These are phyloP conservation scores for Eucalyptus pumila DNA, from an alignment of 345 rosid genomes.

Conservation along the genomic window DNA sequence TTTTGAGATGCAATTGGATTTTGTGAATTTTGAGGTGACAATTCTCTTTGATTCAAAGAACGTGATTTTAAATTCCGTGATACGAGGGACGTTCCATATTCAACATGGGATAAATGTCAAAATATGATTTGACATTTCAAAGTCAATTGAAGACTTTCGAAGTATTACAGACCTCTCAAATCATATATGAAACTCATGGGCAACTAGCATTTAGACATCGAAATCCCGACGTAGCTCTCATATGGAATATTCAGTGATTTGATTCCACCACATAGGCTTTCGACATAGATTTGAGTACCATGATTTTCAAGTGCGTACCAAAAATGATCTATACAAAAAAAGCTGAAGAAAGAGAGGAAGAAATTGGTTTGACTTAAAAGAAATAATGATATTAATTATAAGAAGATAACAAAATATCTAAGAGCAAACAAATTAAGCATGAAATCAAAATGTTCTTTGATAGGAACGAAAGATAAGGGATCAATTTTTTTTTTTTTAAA, in stretches of 20 bases:
- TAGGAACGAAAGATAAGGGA: neutral
- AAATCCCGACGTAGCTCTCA: rapidly evolving
- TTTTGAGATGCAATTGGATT: no score
- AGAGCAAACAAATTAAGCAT: neutral
- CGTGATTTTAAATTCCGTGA: no score
- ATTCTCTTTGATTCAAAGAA: no score
- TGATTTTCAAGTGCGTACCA: rapidly evolving
- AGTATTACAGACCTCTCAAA: no score
- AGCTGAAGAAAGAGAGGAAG: neutral
- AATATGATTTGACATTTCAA: neutral
- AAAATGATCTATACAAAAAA: neutral
- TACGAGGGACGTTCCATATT: neutral
- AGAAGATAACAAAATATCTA: neutral
- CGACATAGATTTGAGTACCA: neutral
- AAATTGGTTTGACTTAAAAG: neutral
- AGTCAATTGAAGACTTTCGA: neutral
- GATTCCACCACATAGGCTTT: neutral
- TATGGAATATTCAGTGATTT: neutral
- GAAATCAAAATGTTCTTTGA: neutral
- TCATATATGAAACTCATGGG: neutral
- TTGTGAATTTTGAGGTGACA: rapidly evolving
- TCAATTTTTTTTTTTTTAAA: neutral
- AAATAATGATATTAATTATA: neutral
- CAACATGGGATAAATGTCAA: rapidly evolving
- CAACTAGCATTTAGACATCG: rapidly evolving